phyloP scores from a whole-genome alignment of 1,284 basidiomycete genomes.

The Ceratobasidium papillatum region DNA sequence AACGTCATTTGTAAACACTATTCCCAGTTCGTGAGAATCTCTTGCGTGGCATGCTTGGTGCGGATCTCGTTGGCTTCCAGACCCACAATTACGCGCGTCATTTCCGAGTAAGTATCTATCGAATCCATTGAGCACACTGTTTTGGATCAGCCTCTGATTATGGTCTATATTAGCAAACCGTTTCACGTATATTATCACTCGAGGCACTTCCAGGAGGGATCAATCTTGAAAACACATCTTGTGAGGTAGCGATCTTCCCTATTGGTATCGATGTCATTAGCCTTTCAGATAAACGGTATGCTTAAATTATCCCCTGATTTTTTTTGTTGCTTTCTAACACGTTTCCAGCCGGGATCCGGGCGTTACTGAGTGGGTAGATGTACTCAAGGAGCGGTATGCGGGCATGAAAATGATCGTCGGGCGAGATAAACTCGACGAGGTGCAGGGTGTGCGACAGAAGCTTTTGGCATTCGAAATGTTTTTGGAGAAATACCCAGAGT shows the following conservation, averaged over 20 bases:
- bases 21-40: conserved; percentile 55
- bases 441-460: conserved; percentile 86
- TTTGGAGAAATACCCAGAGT: conserved; percentile 79
- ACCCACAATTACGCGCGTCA: conserved; percentile 82
- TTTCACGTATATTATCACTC: conserved; percentile 79
- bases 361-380: conserved; percentile 81
- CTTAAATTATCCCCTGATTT: conserved; percentile 30
- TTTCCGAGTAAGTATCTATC: conserved; percentile 57
- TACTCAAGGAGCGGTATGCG: conserved; percentile 78
- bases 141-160: conserved; percentile 8
- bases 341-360: conserved; percentile 72
- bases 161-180: conserved; percentile 65
- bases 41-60: conserved; percentile 77
- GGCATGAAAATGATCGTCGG: conserved; percentile 89
- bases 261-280: conserved; percentile 87
- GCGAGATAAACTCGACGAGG: conserved; percentile 86
- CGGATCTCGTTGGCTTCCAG: conserved; percentile 82
- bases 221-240: conserved; percentile 67
- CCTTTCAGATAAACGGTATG: conserved; percentile 72
- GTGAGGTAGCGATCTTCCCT: conserved; percentile 86
- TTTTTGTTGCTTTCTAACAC: background rate
- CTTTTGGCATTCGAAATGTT: conserved; percentile 86
- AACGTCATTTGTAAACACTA: background rate
- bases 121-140: background rate
- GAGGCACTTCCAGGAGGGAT: conserved; percentile 88